These are phyloP conservation scores for Colletotrichum theobromicola DNA, from an alignment of 2,329 filamentous ascomycete species.

Conservation along the genomic window DNA sequence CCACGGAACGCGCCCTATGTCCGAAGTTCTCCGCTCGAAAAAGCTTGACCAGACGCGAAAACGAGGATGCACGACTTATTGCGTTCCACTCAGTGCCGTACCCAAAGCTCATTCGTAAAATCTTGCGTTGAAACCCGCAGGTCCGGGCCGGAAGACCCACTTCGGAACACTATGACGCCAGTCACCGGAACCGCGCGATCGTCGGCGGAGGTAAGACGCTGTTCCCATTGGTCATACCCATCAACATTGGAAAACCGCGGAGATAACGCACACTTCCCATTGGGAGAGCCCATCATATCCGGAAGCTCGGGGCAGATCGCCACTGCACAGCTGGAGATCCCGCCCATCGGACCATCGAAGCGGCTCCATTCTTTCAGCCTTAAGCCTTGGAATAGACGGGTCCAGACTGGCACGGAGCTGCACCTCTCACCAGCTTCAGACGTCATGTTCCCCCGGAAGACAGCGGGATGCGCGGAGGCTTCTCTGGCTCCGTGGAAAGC, in stretches of 20 bases:
- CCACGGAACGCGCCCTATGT: background rate
- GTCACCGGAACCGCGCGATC: background rate
- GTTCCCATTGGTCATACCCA: background rate
- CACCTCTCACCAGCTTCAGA: background rate
- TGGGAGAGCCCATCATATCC: background rate
- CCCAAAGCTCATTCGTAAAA: background rate
- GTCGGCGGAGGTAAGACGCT: background rate
- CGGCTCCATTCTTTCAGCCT: background rate
- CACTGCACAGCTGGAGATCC: background rate
- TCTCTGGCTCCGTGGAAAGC: background rate
- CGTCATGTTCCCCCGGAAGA: background rate
- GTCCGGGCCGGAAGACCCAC: background rate
- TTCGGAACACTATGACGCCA: constrained; percentile 8
- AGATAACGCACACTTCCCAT: background rate
- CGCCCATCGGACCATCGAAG: background rate
- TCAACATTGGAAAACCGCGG: background rate
- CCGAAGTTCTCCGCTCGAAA: background rate
- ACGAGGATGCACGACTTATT: background rate
- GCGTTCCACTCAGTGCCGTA: background rate
- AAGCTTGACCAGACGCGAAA: background rate
- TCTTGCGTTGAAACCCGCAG: background rate
- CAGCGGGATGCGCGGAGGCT: background rate
- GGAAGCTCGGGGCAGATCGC: background rate
- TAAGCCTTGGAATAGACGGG: background rate
- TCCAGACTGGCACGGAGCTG: background rate